Conservation (phyloP, 2,329 filamentous ascomycete species). For the Epichloe gansuensis region DNA sequence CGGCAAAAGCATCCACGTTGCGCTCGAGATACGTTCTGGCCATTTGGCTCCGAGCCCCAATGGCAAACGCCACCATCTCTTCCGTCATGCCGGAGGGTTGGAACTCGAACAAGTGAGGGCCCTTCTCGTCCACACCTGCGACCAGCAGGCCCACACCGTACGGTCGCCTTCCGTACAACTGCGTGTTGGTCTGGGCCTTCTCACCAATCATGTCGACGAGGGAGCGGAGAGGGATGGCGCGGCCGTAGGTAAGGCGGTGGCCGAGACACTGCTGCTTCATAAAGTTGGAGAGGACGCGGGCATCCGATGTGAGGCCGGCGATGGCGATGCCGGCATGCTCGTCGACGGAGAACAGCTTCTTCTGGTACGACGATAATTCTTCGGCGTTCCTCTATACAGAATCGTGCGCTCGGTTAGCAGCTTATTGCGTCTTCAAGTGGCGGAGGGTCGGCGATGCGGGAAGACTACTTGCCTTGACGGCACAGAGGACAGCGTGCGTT, state of each 20-base stretch:
- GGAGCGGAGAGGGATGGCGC: slow-evolving; percentile 78
- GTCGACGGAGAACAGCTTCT: slow-evolving; percentile 96
- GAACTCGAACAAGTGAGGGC: slow-evolving; percentile 96
- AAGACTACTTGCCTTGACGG: slow-evolving; percentile 64
- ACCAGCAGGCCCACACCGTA: slow-evolving; percentile 92
- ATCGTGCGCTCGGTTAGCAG: no score
- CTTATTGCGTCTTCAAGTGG: background rate
- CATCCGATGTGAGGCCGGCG: slow-evolving; percentile 91
- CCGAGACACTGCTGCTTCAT: slow-evolving; percentile 99
- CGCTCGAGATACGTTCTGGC: slow-evolving; percentile 92
- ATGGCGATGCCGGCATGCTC: slow-evolving; percentile 92
- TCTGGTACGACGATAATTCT: slow-evolving; percentile 98
- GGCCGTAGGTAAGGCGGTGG: slow-evolving; percentile 90
- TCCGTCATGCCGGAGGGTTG: slow-evolving; percentile 92
- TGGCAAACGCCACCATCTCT: slow-evolving; percentile 93
- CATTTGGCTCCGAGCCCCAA: slow-evolving; percentile 94
- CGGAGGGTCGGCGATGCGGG: background rate
- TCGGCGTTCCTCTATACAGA: slow-evolving; percentile 77
- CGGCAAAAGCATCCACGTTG: slow-evolving; percentile 73
- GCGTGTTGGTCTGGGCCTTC: slow-evolving; percentile 94
- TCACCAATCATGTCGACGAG: slow-evolving; percentile 89
- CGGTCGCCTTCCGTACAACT: slow-evolving; percentile 90
- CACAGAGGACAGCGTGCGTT: slow-evolving; percentile 90
- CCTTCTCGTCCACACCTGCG: slow-evolving; percentile 84
- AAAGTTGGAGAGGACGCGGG: slow-evolving; percentile 98